Base-by-base conservation (phyloP, 495 filamentous ascomycete species). In the Hypoxylon fragiforme region DNA sequence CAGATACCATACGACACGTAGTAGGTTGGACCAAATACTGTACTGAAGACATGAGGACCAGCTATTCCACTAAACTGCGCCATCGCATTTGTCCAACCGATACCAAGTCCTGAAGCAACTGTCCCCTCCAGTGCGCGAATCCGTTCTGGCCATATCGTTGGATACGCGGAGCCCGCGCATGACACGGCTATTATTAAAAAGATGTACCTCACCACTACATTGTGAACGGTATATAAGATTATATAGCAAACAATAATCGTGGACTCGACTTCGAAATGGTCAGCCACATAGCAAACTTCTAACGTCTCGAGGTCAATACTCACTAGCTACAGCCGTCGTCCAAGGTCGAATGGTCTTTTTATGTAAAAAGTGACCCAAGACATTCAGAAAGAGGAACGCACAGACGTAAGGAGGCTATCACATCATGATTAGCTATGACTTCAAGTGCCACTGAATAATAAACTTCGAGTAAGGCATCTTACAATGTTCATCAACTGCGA, bases 401-500 rank as follows among this genome's bases (percentile, higher is more conserved):
- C 61, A 65, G 13, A 72, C 58, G 14, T 72, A 76, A 0, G 73
- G 73, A 20, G 73, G 72, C 73, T 73, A 47, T 56, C 16, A 13
- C n/a, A 1, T 21, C 9, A 7, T 15, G n/a, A 15, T 62, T 54
- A 54, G 45, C n/a, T 1, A 40, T 41, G 4, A 21, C 8, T 14
- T 9, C 7, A n/a, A 11, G 5, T 13, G 9, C 4, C 24, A 28
- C 24, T 28, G 24, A 9, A 28, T 28, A 9, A 4, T 21, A 13
- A 19, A 20, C 28, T 13, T 13, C 7, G 14, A 28, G 38, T n/a
- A 2, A 9, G 9, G 12, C n/a, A 4, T 54, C 71, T 54, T 55
- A 74, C 70, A 12, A 76, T 74, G 28, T 71, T 74, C 73, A 76
- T 74, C 46, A 74, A 44, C 62, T 75, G 70, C 2, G 73, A 70